Percentiles rank a stretch among this genome's conserved stretches.
These are phyloP conservation scores for Penicillium coprophilum DNA, from an alignment of 495 filamentous ascomycete species.

Conservation along the genomic window DNA sequence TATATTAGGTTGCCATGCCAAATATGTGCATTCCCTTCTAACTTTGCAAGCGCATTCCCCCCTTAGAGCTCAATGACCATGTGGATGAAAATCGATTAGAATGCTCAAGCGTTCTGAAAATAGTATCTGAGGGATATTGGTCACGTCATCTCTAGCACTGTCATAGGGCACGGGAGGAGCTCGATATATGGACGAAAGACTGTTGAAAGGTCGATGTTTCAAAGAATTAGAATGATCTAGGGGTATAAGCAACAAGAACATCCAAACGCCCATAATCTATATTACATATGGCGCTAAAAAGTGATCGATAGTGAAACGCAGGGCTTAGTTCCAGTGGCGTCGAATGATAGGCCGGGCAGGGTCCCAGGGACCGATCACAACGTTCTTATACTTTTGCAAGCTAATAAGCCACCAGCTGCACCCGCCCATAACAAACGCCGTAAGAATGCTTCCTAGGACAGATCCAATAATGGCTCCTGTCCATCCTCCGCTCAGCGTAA, in stretches of 20 bases:
- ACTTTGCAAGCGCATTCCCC: slow-evolving; percentile 22
- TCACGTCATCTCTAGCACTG: background rate
- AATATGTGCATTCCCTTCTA: slow-evolving; percentile 14
- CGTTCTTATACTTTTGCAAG: slow-evolving; percentile 98
- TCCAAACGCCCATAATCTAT: slow-evolving; percentile 21
- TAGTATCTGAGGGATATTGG: background rate
- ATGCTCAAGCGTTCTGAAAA: background rate
- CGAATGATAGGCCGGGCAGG: slow-evolving; percentile 81
- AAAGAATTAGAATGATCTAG: slow-evolving; percentile 20
- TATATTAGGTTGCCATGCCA: slow-evolving; percentile 15
- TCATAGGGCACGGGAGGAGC: background rate
- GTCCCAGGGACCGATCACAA: slow-evolving; percentile 98
- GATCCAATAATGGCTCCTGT: slow-evolving; percentile 68
- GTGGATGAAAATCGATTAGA: background rate
- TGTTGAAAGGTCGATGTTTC: background rate
- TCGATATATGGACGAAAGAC: background rate
- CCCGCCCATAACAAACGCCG: slow-evolving; percentile 79
- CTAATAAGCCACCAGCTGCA: slow-evolving; percentile 98
- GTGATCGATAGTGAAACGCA: background rate
- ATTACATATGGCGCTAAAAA: slow-evolving; percentile 15
- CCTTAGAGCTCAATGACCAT: background rate
- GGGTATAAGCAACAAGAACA: slow-evolving; percentile 27
- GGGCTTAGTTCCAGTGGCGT: slow-evolving; percentile 54
- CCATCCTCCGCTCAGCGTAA: slow-evolving; percentile 72
- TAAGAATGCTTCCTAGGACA: slow-evolving; percentile 68